Base-by-base conservation (phyloP, 2,329 filamentous ascomycete species). In the Penicillium sp. region DNA sequence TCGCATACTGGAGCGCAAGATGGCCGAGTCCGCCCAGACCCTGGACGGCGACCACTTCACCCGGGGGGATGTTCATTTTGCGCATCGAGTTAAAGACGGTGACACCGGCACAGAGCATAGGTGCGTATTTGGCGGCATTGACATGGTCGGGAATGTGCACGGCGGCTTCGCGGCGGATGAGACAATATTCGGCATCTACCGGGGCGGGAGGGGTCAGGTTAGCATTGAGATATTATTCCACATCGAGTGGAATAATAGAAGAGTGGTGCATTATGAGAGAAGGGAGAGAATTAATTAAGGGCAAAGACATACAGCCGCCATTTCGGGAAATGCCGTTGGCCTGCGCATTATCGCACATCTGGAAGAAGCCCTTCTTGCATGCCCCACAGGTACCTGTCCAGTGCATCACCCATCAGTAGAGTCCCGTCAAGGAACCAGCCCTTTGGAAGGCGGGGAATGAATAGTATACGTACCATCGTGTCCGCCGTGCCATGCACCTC, bases 1-100 rank as follows among this genome's bases (percentile, higher is more conserved):
- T 72, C 0, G 80, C 75, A 59, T 81, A 84, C 60, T 84, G 81
- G 38, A 84, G 65, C 0, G 81, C 82, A 6, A 84, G 66, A 69
- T 83, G 81, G 4, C 81, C 81, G 1, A 82, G 71, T 0, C 79
- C 79, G 5, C 82, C 82, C 4, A 84, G 72, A 5, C 82, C 82
- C 62, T 83, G 79, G 16, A 84, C 70, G 0, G 80, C 81, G 4
- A 84, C 79, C 3, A 72, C 69, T 36, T 78, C 77, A 8, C 80
- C 81, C 0, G 75, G 67, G 0, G 66, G 65, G 48, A 82, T 71
- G 27, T 75, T 72, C 76, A 81, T 79, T 11, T 79, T 72, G 3
- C 80, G 75, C 48, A 84, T 78, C 7, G 77, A 63, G 48, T 67
- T 68, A 74, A 82, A 83, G 13, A 81, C 79, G 0, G 80, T 82